phyloP scores from a whole-genome alignment of 2,329 filamentous ascomycete species.

The Chalara sp. region DNA sequence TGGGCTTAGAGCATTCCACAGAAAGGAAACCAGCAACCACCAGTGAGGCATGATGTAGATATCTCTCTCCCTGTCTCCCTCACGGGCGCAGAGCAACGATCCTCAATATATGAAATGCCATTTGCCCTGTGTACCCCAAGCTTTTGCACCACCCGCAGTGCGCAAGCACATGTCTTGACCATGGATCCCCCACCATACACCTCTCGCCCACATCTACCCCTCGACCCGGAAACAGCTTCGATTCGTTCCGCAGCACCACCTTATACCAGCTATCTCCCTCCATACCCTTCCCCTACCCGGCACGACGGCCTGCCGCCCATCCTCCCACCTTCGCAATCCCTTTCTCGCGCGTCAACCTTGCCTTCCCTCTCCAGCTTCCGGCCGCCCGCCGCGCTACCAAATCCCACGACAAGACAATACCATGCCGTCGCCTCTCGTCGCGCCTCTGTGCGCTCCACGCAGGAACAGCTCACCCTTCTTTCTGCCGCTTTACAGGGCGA shows the following conservation, averaged over 20 bases:
- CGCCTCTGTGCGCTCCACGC: slow-evolving; percentile 37
- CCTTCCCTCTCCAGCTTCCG: neutral
- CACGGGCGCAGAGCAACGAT: too few species aligned
- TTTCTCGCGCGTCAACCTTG: neutral
- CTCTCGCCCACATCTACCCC: too few species aligned
- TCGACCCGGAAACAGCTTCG: too few species aligned
- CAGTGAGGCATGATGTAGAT: too few species aligned
- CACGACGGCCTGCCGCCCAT: neutral
- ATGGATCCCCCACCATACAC: too few species aligned
- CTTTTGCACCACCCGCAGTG: too few species aligned
- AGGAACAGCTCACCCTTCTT: slow-evolving; percentile 20
- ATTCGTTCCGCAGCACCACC: neutral
- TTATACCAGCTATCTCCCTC: neutral
- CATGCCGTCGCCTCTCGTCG: slow-evolving; percentile 58
- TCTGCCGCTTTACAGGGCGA: slow-evolving; percentile 11
- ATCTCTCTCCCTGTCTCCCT: too few species aligned
- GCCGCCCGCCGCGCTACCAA: slow-evolving; percentile 15
- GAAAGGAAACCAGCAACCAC: too few species aligned
- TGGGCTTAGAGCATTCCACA: too few species aligned
- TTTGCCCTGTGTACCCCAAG: too few species aligned
- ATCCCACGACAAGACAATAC: slow-evolving; percentile 53
- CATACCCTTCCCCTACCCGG: neutral
- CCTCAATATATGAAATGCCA: too few species aligned
- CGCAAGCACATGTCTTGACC: too few species aligned
- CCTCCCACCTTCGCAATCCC: neutral